Percentiles rank a stretch among this genome's conserved stretches.
Conservation (phyloP, 176 grass and related monocot genomes). For the Carex parvula region DNA sequence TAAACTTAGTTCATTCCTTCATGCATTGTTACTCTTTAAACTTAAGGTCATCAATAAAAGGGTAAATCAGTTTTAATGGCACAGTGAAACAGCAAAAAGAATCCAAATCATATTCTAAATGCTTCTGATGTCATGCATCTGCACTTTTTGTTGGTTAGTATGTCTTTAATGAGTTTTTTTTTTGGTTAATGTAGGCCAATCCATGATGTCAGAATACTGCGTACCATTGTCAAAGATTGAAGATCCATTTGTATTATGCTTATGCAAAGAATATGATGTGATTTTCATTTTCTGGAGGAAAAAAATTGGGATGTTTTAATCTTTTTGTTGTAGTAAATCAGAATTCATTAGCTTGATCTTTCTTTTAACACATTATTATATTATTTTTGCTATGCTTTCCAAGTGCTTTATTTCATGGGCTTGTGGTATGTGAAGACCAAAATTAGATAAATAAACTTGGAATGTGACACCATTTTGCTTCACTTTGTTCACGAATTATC, state of each 20-base stretch:
- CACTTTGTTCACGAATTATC: neutral
- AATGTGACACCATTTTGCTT: neutral
- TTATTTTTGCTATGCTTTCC: neutral
- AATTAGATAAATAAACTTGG: neutral
- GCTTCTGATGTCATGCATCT: neutral
- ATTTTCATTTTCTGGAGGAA: neutral
- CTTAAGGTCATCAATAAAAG: neutral
- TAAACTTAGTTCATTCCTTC: neutral
- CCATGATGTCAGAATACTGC: constrained; percentile 88
- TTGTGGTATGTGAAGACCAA: neutral
- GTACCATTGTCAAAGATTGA: constrained; percentile 80
- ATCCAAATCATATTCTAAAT: neutral
- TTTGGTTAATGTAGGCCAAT: constrained; percentile 56
- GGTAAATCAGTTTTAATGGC: neutral
- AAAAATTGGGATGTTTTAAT: neutral
- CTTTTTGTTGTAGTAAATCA: neutral
- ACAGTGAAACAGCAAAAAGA: neutral
- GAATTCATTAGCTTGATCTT: neutral
- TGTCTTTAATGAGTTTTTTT: neutral
- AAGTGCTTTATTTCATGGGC: neutral
- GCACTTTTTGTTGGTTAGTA: neutral
- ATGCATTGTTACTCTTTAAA: neutral
- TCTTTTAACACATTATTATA: neutral
- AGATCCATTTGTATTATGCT: neutral
- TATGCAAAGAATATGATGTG: neutral